These are phyloP conservation scores for Nectriaceae sp. DNA, from an alignment of 2,329 filamentous ascomycete genomes.

Conservation along the genomic window DNA sequence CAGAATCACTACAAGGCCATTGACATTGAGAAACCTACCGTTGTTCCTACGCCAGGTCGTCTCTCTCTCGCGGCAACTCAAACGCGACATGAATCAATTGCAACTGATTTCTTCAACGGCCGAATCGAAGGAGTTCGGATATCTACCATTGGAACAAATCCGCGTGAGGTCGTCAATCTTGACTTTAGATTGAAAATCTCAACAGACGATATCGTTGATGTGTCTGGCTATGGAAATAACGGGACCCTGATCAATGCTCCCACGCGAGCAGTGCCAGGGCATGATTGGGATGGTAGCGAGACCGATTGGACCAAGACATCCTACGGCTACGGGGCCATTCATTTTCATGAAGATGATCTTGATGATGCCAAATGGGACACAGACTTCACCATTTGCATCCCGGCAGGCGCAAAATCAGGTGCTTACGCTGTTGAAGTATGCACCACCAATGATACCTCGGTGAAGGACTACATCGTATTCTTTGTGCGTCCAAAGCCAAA, in stretches of 20 bases:
- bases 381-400: constrained; percentile 30
- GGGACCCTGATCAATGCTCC: constrained; percentile 35
- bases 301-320: constrained; percentile 34
- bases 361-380: constrained; percentile 38
- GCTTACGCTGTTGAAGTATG: constrained; percentile 32
- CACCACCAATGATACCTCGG: constrained; percentile 1
- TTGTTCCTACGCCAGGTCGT: not conserved
- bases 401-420: constrained; percentile 22
- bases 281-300: constrained; percentile 35
- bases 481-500: constrained; percentile 31
- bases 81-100: not conserved
- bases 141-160: not conserved
- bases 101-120: not conserved
- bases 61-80: not conserved
- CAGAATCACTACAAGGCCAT: not conserved
- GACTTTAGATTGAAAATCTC: not conserved
- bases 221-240: constrained; percentile 25
- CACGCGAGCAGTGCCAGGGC: constrained; percentile 33
- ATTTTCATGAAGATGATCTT: constrained; percentile 41
- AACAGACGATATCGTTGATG: constrained; percentile 14
- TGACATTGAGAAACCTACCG: not conserved
- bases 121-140: not conserved
- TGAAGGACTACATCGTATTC: constrained; percentile 33
- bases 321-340: constrained; percentile 38
- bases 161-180: not conserved